A percentile compares a stretch with the other conserved stretches of the same genome.
These are phyloP conservation scores for Phyllosticta citriasiana DNA, from an alignment of 2,329 filamentous ascomycete genomes.

Conservation along the genomic window DNA sequence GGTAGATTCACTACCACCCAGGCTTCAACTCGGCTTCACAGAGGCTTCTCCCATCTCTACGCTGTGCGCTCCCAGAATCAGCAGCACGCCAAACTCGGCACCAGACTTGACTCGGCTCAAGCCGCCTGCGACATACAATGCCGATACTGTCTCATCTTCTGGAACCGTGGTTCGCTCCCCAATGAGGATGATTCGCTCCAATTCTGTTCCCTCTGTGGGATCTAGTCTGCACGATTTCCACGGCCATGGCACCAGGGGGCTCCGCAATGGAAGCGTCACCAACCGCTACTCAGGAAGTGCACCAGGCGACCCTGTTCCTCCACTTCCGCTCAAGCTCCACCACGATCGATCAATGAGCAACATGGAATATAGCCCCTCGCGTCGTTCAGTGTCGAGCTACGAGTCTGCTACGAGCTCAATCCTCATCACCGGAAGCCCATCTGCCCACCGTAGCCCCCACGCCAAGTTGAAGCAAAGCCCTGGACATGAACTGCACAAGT, in stretches of 20 bases:
- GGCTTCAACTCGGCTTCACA: not conserved
- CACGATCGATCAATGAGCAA: conserved; percentile 17
- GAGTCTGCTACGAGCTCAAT: conserved; percentile 33
- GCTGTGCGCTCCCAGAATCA: not conserved
- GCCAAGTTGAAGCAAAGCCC: conserved; percentile 25
- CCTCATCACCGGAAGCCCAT: conserved; percentile 27
- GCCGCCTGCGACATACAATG: not conserved
- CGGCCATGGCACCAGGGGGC: conserved; percentile 7
- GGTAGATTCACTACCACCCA: not conserved
- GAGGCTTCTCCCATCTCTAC: not conserved
- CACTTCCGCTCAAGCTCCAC: conserved; percentile 28
- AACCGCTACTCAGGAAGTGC: conserved; percentile 22
- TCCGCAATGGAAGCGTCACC: conserved; percentile 14
- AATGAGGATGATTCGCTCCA: conserved; percentile 1
- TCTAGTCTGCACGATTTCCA: not conserved
- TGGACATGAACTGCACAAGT: conserved; percentile 25
- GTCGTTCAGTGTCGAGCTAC: conserved; percentile 29
- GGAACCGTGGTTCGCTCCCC: conserved; percentile 4
- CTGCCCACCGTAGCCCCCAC: conserved; percentile 18
- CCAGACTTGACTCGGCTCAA: not conserved
- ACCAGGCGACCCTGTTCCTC: conserved; percentile 33
- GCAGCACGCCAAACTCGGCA: conserved; percentile 2
- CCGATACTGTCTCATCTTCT: not conserved
- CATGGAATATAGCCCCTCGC: conserved; percentile 24
- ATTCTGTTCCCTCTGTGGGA: conserved; percentile 6